Base-by-base conservation (phyloP, 208 protist genomes). In the Strigomonas galati region DNA sequence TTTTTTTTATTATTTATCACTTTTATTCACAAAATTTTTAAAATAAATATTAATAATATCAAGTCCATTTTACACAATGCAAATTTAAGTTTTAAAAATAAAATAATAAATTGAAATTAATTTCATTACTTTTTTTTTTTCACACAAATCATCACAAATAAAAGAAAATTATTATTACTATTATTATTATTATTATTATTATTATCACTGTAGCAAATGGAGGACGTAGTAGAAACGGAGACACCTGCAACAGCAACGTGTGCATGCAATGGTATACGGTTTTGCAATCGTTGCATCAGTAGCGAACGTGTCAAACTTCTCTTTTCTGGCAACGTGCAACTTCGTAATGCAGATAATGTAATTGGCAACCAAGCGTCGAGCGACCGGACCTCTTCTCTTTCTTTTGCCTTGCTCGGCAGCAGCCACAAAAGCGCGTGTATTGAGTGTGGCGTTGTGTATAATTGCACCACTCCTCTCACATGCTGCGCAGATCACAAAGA, bases 231-330 rank as follows among this genome's bases (percentile, higher is more conserved):
- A 60, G 37, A 14, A 14, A 14, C 6, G 37, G 9, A 6, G 37
- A 6, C 37, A 44, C 6, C 37, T 17, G 37, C 37, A 44, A 44
- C 37, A 44, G 14, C 9, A 17, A 44, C 14, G 9, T 94, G 89
- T 63, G 64, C 62, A 15, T 94, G 89, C 46, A 81, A 62, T 35
- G 89, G 89, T 12, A 91, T 94, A 68, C 85, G 89, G 5, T 89
- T 82, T 60, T 94, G 89, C 59, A 62, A 67, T 0, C 71, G 65
- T 35, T 94, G 89, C 56, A 57, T 67, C 6, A 54, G 78, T 27
- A 81, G 66, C 30, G 74, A 79, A 7, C 73, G 89, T 43, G 89
- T 85, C 4, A 71, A 77, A 23, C n/a, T 74, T 10, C 53, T 92
- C 27, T 81, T 89, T 54, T 52, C 63, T 43, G 65, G 77, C 10